Percentiles rank a stretch among this genome's conserved stretches.
phyloP scores from a whole-genome alignment of 2,329 filamentous ascomycete genomes.

The Plenodomus biglobosus region DNA sequence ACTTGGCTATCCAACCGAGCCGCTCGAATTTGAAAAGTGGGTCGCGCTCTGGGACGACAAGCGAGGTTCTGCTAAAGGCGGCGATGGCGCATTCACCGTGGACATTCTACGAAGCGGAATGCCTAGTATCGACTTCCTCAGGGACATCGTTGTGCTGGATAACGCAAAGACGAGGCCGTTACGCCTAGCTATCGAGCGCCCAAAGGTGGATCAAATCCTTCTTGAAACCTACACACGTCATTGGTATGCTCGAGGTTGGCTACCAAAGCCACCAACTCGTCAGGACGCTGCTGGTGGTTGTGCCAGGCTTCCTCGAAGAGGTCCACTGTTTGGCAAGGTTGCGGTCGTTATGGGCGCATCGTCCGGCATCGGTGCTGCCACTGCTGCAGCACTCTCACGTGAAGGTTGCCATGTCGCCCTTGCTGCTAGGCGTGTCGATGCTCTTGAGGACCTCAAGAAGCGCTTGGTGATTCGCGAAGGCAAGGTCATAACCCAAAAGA shows the following conservation, averaged over 20 bases:
- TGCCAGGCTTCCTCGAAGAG: constrained; percentile 51
- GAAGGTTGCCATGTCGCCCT: constrained; percentile 73
- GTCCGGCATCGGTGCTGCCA: constrained; percentile 76
- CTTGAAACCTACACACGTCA: constrained; percentile 77
- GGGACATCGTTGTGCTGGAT: constrained; percentile 71
- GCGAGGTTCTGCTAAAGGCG: constrained; percentile 63
- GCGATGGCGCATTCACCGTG: constrained; percentile 72
- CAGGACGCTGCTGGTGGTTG: constrained; percentile 51
- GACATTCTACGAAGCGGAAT: constrained; percentile 80
- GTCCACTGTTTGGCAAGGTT: constrained; percentile 67
- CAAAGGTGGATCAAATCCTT: constrained; percentile 69
- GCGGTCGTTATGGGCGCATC: constrained; percentile 79
- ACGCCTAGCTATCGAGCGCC: constrained; percentile 61
- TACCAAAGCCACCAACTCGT: constrained; percentile 62
- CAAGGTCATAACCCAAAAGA: constrained; percentile 68
- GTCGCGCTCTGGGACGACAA: constrained; percentile 72
- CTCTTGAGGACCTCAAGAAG: constrained; percentile 67
- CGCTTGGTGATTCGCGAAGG: constrained; percentile 59
- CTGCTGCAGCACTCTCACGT: constrained; percentile 66
- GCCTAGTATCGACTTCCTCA: constrained; percentile 72
- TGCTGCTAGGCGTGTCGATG: constrained; percentile 69
- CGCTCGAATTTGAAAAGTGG: constrained; percentile 72
- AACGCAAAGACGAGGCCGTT: constrained; percentile 67
- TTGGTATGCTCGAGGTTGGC: constrained; percentile 79
- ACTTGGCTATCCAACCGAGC: constrained; percentile 71